These are phyloP conservation scores for Claviceps digitariae DNA, from an alignment of 2,329 filamentous ascomycete species.

Conservation along the genomic window DNA sequence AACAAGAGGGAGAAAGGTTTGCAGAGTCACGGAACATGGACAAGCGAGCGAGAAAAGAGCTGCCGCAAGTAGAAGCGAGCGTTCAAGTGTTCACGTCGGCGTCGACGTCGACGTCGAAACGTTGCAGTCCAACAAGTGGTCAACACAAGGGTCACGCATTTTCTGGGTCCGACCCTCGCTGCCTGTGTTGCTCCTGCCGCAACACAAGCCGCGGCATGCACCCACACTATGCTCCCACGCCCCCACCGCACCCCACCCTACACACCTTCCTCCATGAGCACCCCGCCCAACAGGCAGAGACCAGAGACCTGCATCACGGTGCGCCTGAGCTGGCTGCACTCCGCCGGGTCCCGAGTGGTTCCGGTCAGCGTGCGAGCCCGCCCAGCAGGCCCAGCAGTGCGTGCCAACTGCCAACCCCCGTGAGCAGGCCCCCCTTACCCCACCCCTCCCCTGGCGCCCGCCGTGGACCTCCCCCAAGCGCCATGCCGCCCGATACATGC, in stretches of 20 bases:
- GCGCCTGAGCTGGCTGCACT: neutral
- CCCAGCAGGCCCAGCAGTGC: neutral
- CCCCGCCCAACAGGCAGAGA: neutral
- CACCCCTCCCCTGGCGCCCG: neutral
- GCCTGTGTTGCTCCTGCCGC: neutral
- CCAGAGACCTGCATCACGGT: neutral
- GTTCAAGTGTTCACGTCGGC: neutral
- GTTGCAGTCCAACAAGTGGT: neutral
- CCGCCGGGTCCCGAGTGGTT: neutral
- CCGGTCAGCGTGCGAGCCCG: neutral
- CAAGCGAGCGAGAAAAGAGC: neutral
- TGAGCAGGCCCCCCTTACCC: neutral
- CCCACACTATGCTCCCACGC: neutral
- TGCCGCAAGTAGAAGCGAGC: neutral
- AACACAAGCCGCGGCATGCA: neutral
- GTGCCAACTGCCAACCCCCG: neutral
- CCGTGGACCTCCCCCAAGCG: constrained; percentile 4
- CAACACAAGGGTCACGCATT: neutral
- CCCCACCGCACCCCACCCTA: neutral
- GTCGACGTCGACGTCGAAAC: too few species aligned
- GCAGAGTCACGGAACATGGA: too few species aligned
- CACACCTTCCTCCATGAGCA: neutral
- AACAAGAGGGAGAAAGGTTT: neutral
- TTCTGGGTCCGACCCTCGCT: neutral
- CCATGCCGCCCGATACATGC: constrained; percentile 7